Conservation (phyloP, 495 filamentous ascomycete genomes). For the Neurospora cerealis region DNA sequence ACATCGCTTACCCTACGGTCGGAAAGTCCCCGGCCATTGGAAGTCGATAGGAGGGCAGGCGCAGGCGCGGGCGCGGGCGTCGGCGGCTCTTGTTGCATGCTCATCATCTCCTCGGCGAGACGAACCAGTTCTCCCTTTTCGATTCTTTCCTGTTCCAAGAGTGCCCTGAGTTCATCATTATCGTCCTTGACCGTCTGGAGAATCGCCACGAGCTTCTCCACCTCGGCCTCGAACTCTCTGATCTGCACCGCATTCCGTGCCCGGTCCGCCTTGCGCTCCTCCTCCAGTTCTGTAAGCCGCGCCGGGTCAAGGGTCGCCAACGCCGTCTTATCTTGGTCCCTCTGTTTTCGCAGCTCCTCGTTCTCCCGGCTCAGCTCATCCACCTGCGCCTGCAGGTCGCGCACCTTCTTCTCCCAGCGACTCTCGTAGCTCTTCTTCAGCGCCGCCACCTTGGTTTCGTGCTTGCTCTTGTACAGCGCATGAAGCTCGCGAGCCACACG, state of each 20-base stretch:
- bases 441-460: constrained; percentile 87
- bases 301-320: constrained; percentile 43
- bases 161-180: constrained; percentile 50
- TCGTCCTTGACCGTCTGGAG: constrained; percentile 54
- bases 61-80: constrained; percentile 6
- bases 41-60: constrained; percentile 12
- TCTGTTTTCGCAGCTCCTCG: constrained; percentile 55
- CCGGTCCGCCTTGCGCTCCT: constrained; percentile 41
- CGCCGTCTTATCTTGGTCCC: constrained; percentile 29
- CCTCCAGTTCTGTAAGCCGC: constrained; percentile 32
- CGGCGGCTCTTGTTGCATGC: constrained; percentile 28
- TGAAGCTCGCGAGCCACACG: constrained; percentile 85
- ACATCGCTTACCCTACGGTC: not conserved
- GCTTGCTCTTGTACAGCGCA: constrained; percentile 88
- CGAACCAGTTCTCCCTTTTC: constrained; percentile 94
- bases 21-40: not conserved
- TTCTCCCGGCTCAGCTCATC: constrained; percentile 59
- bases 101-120: constrained; percentile 83
- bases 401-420: constrained; percentile 76
- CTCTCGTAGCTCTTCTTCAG: constrained; percentile 91
- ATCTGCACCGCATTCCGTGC: constrained; percentile 40
- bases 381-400: constrained; percentile 61
- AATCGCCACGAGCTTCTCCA: constrained; percentile 62
- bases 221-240: constrained; percentile 51
- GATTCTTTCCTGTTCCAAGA: constrained; percentile 67